Conservation (phyloP, 2,329 filamentous ascomycete species). For the Colletotrichum sp. region DNA sequence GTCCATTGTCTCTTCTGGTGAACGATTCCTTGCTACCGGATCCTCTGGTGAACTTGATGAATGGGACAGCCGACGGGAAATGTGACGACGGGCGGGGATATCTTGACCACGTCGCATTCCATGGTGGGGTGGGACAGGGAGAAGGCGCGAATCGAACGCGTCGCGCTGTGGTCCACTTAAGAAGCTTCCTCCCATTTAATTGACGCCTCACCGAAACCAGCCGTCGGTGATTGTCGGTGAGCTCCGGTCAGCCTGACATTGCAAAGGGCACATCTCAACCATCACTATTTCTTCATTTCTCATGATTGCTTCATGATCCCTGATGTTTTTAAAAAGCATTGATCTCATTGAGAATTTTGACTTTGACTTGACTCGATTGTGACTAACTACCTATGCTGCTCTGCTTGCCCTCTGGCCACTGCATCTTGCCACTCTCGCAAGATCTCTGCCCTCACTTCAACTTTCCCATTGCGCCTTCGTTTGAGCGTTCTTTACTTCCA, state of each 20-base stretch:
- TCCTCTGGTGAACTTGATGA: background rate
- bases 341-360: fast-evolving
- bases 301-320: background rate
- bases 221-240: background rate
- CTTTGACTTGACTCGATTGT: background rate
- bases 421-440: background rate
- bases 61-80: background rate
- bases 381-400: background rate
- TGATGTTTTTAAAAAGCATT: fast-evolving
- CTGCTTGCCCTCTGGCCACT: background rate
- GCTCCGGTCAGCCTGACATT: background rate
- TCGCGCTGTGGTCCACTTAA: background rate
- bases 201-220: background rate
- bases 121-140: background rate
- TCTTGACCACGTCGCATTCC: background rate
- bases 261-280: background rate
- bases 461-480: fast-evolving
- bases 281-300: background rate
- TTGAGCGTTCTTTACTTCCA: fast-evolving
- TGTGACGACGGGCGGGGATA: background rate
- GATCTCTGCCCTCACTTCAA: background rate
- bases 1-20: background rate
- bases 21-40: background rate
- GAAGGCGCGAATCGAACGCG: background rate
- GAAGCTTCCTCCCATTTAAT: background rate